Percentiles rank a stretch among this genome's conserved stretches.
These are phyloP conservation scores for Schizothecium vesticola DNA, from an alignment of 495 filamentous ascomycete species.

Conservation along the genomic window DNA sequence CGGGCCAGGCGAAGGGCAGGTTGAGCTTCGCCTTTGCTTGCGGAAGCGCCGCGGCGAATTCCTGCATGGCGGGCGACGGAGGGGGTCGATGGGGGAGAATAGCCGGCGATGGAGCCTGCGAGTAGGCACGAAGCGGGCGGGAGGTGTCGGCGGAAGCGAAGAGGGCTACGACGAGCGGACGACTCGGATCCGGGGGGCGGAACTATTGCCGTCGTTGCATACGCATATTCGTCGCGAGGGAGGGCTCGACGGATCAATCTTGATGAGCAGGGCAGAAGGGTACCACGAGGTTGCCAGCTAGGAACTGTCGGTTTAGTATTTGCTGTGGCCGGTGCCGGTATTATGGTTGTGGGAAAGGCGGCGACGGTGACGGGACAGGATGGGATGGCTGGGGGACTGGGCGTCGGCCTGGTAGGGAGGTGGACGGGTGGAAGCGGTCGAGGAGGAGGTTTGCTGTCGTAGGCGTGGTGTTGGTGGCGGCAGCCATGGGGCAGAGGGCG, in stretches of 20 bases:
- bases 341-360: not conserved
- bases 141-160: conserved; percentile 1
- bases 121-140: not conserved
- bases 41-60: conserved; percentile 22
- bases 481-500: not conserved
- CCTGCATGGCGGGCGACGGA: conserved; percentile 18
- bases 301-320: not conserved
- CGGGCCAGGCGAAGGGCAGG: conserved; percentile 27
- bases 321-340: not conserved
- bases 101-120: not conserved
- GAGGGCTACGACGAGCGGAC: not conserved
- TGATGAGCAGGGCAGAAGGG: not conserved
- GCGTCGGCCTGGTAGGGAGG: not conserved
- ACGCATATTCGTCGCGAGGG: conserved; percentile 16
- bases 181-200: conserved; percentile 6
- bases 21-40: conserved; percentile 25
- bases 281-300: not conserved
- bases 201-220: conserved; percentile 24
- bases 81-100: not conserved
- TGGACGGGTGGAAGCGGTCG: conserved; percentile 1
- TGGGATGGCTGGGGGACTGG: not conserved
- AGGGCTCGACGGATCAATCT: not conserved
- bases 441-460: not conserved
- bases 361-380: not conserved
- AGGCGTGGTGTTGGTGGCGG: conserved; percentile 1